These are phyloP conservation scores for Colletotrichum cuscutae DNA, from an alignment of 2,329 filamentous ascomycete species.

Conservation along the genomic window DNA sequence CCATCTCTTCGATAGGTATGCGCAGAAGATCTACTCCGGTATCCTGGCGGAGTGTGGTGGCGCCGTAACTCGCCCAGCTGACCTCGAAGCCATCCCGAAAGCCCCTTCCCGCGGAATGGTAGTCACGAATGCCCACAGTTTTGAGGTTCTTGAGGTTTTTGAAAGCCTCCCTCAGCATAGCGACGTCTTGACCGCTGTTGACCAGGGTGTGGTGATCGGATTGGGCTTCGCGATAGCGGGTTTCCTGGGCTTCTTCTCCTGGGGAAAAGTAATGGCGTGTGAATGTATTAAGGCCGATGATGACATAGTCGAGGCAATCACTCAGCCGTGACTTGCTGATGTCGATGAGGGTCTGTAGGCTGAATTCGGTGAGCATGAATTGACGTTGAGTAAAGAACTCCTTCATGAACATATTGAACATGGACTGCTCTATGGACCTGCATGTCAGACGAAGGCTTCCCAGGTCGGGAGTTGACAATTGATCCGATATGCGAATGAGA, in stretches of 20 bases:
- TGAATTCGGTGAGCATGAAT: constrained; percentile 70
- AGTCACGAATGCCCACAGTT: constrained; percentile 69
- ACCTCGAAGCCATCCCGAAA: constrained; percentile 55
- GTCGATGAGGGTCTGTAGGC: constrained; percentile 63
- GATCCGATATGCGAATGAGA: constrained; percentile 62
- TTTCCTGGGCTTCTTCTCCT: constrained; percentile 28
- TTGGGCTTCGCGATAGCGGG: constrained; percentile 24
- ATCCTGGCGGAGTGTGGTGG: constrained; percentile 48
- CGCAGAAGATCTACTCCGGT: constrained; percentile 43
- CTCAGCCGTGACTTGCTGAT: constrained; percentile 60
- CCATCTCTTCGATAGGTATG: background rate
- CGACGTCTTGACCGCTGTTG: constrained; percentile 46
- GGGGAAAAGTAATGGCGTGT: constrained; percentile 21
- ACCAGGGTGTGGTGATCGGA: background rate
- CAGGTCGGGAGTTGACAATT: constrained; percentile 66
- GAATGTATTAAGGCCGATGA: constrained; percentile 57
- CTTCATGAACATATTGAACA: constrained; percentile 65
- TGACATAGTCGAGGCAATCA: constrained; percentile 54
- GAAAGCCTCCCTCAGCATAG: constrained; percentile 68
- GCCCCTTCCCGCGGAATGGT: constrained; percentile 56
- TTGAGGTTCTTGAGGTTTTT: constrained; percentile 63
- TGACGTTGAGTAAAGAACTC: constrained; percentile 75
- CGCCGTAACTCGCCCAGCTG: constrained; percentile 67
- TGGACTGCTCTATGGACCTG: constrained; percentile 61
- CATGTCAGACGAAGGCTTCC: constrained; percentile 64